phyloP scores from a whole-genome alignment of 2,329 filamentous ascomycete genomes.

The Incumbomyces lentus region DNA sequence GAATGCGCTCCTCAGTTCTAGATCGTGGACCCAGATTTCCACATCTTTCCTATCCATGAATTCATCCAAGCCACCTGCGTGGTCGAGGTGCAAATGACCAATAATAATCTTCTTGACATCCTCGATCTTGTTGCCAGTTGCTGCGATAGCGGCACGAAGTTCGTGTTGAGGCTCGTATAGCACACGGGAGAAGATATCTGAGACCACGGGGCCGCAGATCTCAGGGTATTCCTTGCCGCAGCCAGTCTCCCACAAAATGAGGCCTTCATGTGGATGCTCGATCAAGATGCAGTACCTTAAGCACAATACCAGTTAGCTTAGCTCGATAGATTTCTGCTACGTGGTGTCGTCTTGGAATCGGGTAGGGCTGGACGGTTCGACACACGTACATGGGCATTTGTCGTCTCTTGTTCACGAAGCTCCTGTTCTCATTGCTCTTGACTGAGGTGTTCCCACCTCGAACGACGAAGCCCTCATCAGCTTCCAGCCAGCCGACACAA shows the following conservation, averaged over 20 bases:
- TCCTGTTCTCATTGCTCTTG: slow-evolving; percentile 15
- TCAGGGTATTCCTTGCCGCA: slow-evolving; percentile 20
- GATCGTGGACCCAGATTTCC: slow-evolving; percentile 19
- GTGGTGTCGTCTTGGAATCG: too few species aligned
- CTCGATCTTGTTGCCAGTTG: slow-evolving; percentile 20
- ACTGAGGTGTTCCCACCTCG: slow-evolving; percentile 17
- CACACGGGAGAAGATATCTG: slow-evolving; percentile 17
- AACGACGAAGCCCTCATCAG: slow-evolving; percentile 18
- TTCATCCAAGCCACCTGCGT: slow-evolving; percentile 18
- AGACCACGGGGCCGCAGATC: slow-evolving; percentile 16
- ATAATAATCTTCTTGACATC: slow-evolving; percentile 22
- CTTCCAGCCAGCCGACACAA: slow-evolving; percentile 19
- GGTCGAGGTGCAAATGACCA: slow-evolving; percentile 20
- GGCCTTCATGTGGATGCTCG: slow-evolving; percentile 20
- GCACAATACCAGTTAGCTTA: neutral
- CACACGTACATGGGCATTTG: slow-evolving; percentile 65
- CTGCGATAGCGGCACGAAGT: slow-evolving; percentile 17
- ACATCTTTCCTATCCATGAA: slow-evolving; percentile 18
- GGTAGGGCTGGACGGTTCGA: too few species aligned
- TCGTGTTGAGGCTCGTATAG: slow-evolving; percentile 18
- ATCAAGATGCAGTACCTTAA: slow-evolving; percentile 16
- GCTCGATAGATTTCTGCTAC: neutral
- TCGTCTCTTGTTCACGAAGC: slow-evolving; percentile 63
- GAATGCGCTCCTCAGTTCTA: slow-evolving; percentile 16
- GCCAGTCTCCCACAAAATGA: slow-evolving; percentile 21